Conservation (phyloP, 306 rosid species). For the Begonia masoniana region DNA sequence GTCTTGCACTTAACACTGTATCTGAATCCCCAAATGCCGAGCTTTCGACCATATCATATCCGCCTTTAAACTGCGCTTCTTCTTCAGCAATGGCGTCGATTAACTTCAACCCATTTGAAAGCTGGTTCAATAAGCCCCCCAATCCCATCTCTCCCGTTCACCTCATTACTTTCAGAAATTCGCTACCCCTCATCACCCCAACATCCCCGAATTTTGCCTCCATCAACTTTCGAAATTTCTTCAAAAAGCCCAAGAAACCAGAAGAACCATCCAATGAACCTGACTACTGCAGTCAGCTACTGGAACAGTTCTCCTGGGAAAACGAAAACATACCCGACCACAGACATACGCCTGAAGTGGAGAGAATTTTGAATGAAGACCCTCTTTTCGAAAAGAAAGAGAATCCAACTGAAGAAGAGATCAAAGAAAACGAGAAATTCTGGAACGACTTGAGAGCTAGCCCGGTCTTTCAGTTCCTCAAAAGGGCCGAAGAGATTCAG, state of each 20-base stretch:
- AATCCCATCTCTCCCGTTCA: conserved; percentile 42
- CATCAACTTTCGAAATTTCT: conserved; percentile 27
- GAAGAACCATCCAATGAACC: conserved; percentile 29
- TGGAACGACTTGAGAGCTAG: conserved; percentile 28
- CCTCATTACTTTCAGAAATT: conserved; percentile 21
- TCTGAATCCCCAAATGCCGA: no score
- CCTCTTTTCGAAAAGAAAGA: conserved; percentile 36
- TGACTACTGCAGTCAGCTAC: conserved; percentile 33
- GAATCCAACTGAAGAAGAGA: conserved; percentile 53
- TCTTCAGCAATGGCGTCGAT: conserved; percentile 53
- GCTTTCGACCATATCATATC: no score
- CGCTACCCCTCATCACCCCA: conserved; percentile 9
- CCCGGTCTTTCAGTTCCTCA: conserved; percentile 47
- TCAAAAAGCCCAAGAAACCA: conserved; percentile 24
- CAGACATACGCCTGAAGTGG: conserved; percentile 69
- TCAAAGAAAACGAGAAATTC: conserved; percentile 37
- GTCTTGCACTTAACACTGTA: no score
- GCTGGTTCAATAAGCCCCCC: conserved; percentile 67
- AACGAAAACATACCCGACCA: conserved; percentile 46
- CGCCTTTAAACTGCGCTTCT: no score
- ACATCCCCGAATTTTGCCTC: conserved; percentile 45
- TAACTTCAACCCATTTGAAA: conserved; percentile 61
- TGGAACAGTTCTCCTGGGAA: conserved; percentile 59
- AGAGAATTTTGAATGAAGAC: conserved; percentile 29
- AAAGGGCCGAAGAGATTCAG: conserved; percentile 41